A percentile compares a stretch with the other conserved stretches of the same genome.
phyloP scores from a whole-genome alignment of 495 filamentous ascomycete genomes.

The Jackrogersella multiformis region DNA sequence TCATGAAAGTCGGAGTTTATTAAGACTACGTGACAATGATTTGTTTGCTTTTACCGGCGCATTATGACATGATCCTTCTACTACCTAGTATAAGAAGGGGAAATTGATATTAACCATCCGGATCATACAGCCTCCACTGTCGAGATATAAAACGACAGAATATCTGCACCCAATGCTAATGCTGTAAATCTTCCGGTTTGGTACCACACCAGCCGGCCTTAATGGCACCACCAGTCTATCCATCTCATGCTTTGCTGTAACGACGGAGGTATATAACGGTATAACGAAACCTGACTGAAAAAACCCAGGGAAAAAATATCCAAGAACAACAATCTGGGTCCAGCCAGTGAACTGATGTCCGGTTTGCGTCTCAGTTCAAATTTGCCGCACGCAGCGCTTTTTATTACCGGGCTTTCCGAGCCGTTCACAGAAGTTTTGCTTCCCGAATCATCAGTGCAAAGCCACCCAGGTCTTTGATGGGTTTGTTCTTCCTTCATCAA shows the following conservation, averaged over 20 bases:
- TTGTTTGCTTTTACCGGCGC: neutral
- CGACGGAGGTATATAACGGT: neutral
- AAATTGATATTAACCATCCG: neutral
- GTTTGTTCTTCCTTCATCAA: slow-evolving; percentile 21
- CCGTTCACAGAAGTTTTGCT: slow-evolving; percentile 28
- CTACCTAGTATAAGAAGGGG: neutral
- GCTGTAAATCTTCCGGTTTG: slow-evolving; percentile 5
- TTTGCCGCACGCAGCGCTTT: slow-evolving; percentile 18
- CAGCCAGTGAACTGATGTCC: slow-evolving; percentile 14
- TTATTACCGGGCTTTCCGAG: slow-evolving; percentile 33
- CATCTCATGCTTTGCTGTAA: slow-evolving; percentile 22
- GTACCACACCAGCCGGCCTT: slow-evolving; percentile 24
- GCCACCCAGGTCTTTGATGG: slow-evolving; percentile 19
- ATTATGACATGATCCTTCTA: slow-evolving; percentile 2
- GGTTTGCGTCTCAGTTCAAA: slow-evolving; percentile 25
- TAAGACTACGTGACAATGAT: slow-evolving; percentile 20
- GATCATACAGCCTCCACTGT: neutral
- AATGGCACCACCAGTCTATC: slow-evolving; percentile 31
- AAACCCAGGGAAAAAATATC: neutral
- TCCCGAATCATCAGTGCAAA: slow-evolving; percentile 29
- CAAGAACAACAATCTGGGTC: slow-evolving; percentile 12
- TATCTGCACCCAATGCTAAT: slow-evolving; percentile 31
- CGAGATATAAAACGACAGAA: slow-evolving; percentile 10
- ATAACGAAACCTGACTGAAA: neutral
- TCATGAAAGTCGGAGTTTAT: slow-evolving; percentile 6